A percentile compares a stretch with the other conserved stretches of the same genome.
Conservation (phyloP, 2,329 filamentous ascomycete genomes). For the Fulvia fulva region DNA sequence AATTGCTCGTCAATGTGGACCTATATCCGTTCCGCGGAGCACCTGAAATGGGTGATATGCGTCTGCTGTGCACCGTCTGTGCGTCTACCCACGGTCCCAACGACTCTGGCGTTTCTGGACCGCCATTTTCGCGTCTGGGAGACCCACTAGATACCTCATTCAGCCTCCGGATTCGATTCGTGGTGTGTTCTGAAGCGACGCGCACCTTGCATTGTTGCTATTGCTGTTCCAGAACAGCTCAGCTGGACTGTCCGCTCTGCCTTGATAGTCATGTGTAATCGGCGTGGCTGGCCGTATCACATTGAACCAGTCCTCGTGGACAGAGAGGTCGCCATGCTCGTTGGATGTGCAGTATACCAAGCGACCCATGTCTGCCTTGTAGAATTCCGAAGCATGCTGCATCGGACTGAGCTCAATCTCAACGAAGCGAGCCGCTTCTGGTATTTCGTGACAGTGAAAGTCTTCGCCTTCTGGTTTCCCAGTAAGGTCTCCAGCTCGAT, state of each 20-base stretch:
- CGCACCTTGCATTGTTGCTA: neutral
- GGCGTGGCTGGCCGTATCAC: conserved; percentile 4
- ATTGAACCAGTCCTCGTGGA: conserved; percentile 6
- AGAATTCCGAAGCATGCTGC: conserved; percentile 8
- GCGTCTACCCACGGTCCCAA: neutral
- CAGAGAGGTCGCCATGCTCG: conserved; percentile 5
- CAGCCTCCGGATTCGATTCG: neutral
- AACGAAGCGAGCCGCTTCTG: conserved; percentile 12
- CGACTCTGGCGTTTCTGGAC: neutral
- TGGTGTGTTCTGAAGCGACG: neutral
- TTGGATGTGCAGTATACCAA: conserved; percentile 12
- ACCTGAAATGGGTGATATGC: neutral
- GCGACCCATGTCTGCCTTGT: conserved; percentile 12
- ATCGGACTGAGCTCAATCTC: conserved; percentile 13
- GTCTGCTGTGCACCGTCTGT: neutral
- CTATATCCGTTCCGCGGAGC: neutral
- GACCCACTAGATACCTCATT: neutral
- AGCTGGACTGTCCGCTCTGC: neutral
- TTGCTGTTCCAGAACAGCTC: neutral
- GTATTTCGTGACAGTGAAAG: conserved; percentile 13
- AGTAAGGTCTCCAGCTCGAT: conserved; percentile 12
- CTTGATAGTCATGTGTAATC: neutral
- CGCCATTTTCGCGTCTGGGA: neutral
- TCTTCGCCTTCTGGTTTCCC: conserved; percentile 11
- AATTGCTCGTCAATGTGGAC: no score